A percentile compares a stretch with the other conserved stretches of the same genome.
These are phyloP conservation scores for Penicillium desertorum DNA, from an alignment of 495 filamentous ascomycete species.

Conservation along the genomic window DNA sequence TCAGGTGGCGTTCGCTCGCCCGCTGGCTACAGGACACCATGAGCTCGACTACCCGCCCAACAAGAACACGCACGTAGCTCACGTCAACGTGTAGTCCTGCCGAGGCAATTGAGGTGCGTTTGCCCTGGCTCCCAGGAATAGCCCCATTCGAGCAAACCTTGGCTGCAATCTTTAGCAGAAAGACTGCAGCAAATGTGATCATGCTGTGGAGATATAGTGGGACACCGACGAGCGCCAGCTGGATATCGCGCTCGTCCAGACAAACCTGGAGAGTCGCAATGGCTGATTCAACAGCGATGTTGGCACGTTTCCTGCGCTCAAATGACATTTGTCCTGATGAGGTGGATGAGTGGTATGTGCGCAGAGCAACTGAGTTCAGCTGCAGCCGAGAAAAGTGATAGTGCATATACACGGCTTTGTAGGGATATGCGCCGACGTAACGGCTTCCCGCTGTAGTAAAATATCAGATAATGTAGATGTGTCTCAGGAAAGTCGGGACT, in stretches of 20 bases:
- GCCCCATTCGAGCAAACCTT: slow-evolving; percentile 41
- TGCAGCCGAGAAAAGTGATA: slow-evolving; percentile 58
- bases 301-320: slow-evolving; percentile 53
- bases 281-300: slow-evolving; percentile 55
- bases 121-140: slow-evolving; percentile 24
- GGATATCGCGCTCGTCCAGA: slow-evolving; percentile 52
- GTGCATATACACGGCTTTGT: slow-evolving; percentile 53
- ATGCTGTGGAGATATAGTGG: slow-evolving; percentile 57
- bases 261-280: slow-evolving; percentile 50
- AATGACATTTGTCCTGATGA: slow-evolving; percentile 50
- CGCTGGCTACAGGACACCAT: slow-evolving; percentile 50
- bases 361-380: slow-evolving; percentile 57
- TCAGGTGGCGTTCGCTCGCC: slow-evolving; percentile 54
- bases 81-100: slow-evolving; percentile 44
- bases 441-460: slow-evolving; percentile 41
- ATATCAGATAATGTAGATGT: neutral
- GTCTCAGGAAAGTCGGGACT: neutral
- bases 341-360: slow-evolving; percentile 51
- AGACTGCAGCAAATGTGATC: slow-evolving; percentile 58
- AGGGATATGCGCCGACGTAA: slow-evolving; percentile 54
- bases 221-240: slow-evolving; percentile 50
- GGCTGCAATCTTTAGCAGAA: slow-evolving; percentile 53
- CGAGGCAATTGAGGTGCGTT: slow-evolving; percentile 46
- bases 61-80: slow-evolving; percentile 44
- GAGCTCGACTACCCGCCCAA: slow-evolving; percentile 47